Evolutionary conservation across 2,329 filamentous ascomycete species (phyloP).

Genomic region (Seiridium cupressi): DNA sequence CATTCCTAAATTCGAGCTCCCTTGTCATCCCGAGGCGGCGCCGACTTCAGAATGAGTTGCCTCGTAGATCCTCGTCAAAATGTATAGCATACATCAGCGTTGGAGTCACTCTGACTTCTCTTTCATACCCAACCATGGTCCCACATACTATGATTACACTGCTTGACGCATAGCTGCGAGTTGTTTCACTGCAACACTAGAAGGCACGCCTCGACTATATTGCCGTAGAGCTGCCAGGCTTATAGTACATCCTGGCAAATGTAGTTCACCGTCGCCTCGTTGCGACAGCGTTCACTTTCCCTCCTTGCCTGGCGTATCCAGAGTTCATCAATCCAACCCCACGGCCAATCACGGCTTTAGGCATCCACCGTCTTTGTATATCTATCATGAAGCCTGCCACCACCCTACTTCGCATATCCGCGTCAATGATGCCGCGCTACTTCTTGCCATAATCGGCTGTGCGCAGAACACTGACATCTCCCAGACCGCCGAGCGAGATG

Average conservation of each 20-base stretch:
- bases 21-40: too few relatives aligned
- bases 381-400: background rate
- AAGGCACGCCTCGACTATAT: slow-evolving; percentile 6
- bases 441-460: background rate
- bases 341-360: background rate
- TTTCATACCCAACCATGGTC: background rate
- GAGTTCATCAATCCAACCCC: background rate
- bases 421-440: background rate
- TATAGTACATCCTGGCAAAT: slow-evolving; percentile 8
- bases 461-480: background rate
- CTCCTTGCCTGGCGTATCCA: background rate
- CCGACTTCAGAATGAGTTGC: too few relatives aligned
- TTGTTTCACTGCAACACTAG: background rate
- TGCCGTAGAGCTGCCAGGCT: slow-evolving; percentile 5
- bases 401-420: background rate
- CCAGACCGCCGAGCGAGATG: slow-evolving; percentile 7
- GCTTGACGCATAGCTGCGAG: background rate
- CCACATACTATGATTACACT: background rate
- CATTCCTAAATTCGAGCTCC: too few relatives aligned
- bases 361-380: background rate
- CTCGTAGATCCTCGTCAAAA: too few relatives aligned
- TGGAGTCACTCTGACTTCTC: too few relatives aligned
- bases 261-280: background rate
- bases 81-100: too few relatives aligned
- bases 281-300: background rate